Evolutionary conservation across 805 yeast genomes (phyloP).

Genomic region (Brettanomyces custersianus): DNA sequence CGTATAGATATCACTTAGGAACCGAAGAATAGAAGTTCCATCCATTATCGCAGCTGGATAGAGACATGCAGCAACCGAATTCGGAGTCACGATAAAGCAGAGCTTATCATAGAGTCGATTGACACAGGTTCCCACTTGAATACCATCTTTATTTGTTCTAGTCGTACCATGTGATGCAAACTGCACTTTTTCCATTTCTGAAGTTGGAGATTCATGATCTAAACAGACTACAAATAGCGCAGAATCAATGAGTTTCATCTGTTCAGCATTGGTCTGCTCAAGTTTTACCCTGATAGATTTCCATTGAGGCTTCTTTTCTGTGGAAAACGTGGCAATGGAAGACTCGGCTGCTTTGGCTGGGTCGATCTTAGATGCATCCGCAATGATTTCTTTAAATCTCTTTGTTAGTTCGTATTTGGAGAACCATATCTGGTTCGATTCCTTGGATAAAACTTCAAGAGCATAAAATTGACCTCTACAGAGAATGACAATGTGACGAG

Average conservation of each 20-base stretch:
- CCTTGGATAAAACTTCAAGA: slow-evolving; percentile 37
- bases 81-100: slow-evolving; percentile 43
- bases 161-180: slow-evolving; percentile 47
- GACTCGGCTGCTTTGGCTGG: slow-evolving; percentile 31
- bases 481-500: slow-evolving; percentile 42
- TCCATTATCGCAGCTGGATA: slow-evolving; percentile 55
- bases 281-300: slow-evolving; percentile 35
- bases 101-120: slow-evolving; percentile 54
- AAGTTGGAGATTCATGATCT: slow-evolving; percentile 37
- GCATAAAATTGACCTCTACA: slow-evolving; percentile 42
- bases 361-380: slow-evolving; percentile 27
- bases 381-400: slow-evolving; percentile 34
- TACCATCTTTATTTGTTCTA: slow-evolving; percentile 32
- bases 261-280: slow-evolving; percentile 28
- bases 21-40: slow-evolving; percentile 47
- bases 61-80: slow-evolving; percentile 50
- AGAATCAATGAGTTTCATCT: slow-evolving; percentile 33
- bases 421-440: slow-evolving; percentile 38
- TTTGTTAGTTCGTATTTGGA: slow-evolving; percentile 41
- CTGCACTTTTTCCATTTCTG: slow-evolving; percentile 40
- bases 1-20: slow-evolving; percentile 49
- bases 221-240: slow-evolving; percentile 45
- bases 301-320: slow-evolving; percentile 45
- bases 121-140: slow-evolving; percentile 49
- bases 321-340: slow-evolving; percentile 46